Percentiles rank a stretch among this genome's conserved stretches.
Conservation (phyloP, 257 asterid genomes). For the Phtheirospermum japonicum region DNA sequence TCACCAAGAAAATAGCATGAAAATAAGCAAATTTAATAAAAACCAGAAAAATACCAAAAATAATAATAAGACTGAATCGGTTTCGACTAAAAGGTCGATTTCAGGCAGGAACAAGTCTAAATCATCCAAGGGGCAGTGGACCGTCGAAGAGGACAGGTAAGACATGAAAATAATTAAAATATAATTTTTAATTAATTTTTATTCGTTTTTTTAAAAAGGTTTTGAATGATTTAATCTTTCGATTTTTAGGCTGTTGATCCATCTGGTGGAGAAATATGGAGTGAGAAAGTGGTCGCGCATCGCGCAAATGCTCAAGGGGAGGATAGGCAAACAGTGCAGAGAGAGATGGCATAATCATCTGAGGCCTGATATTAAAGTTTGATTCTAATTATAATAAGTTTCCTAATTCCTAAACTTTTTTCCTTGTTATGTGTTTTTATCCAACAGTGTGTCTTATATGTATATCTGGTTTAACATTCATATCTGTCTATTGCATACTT, state of each 20-base stretch:
- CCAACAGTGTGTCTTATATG: background rate
- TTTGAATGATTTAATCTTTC: background rate
- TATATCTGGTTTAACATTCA: background rate
- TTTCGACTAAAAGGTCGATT: slow-evolving; percentile 25
- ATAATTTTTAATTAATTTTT: too few species aligned
- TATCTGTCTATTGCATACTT: too few species aligned
- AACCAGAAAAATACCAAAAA: slow-evolving; percentile 20
- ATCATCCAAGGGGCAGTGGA: slow-evolving; percentile 84
- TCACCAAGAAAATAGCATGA: too few species aligned
- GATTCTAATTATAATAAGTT: slow-evolving; percentile 7
- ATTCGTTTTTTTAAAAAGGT: background rate
- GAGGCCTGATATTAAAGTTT: slow-evolving; percentile 81
- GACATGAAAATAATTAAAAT: background rate
- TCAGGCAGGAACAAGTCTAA: slow-evolving; percentile 38
- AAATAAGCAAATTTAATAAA: slow-evolving; percentile 18
- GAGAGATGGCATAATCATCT: slow-evolving; percentile 97
- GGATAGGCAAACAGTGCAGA: slow-evolving; percentile 92
- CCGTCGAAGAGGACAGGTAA: slow-evolving; percentile 55
- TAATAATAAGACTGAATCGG: slow-evolving; percentile 12
- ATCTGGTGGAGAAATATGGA: slow-evolving; percentile 72
- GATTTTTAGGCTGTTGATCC: slow-evolving; percentile 49
- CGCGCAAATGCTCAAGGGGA: slow-evolving; percentile 68
- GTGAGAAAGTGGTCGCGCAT: slow-evolving; percentile 81
- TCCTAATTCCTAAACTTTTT: background rate
- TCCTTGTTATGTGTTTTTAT: background rate